Evolutionary conservation across 768 basidiomycete species (phyloP).

Genomic region (Lactifluus subvellereus): DNA sequence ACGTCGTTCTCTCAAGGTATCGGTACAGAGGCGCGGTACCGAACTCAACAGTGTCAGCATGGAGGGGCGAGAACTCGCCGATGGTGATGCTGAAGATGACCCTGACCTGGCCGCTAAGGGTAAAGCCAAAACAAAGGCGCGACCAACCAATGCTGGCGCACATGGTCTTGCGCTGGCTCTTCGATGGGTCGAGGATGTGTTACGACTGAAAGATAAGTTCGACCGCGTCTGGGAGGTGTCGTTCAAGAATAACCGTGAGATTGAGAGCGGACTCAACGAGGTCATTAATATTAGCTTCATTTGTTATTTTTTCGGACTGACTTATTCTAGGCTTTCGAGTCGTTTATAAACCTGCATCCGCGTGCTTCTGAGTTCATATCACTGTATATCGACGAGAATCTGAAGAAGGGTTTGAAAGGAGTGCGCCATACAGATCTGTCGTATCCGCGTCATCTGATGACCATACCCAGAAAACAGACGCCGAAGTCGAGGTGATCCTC

Average conservation of each 20-base stretch:
- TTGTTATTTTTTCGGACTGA: neutral
- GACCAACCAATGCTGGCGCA: constrained; percentile 34
- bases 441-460: constrained; percentile 6
- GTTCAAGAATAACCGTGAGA: constrained; percentile 64
- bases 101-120: constrained; percentile 36
- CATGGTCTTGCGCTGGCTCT: constrained; percentile 60
- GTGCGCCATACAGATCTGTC: constrained; percentile 42
- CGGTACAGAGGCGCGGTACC: constrained; percentile 66
- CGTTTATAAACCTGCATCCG: constrained; percentile 83
- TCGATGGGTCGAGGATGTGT: constrained; percentile 89
- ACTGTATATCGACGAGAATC: constrained; percentile 92
- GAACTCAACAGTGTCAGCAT: constrained; percentile 62
- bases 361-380: constrained; percentile 94
- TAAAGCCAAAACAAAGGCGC: constrained; percentile 49
- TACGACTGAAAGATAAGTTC: constrained; percentile 89
- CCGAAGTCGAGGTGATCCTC: constrained; percentile 80
- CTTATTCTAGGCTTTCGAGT: constrained; percentile 71
- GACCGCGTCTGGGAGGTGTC: constrained; percentile 67
- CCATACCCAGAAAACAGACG: constrained; percentile 79
- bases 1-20: constrained; percentile 62
- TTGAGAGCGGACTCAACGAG: constrained; percentile 82
- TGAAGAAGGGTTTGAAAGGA: constrained; percentile 91
- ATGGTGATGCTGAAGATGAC: constrained; percentile 33
- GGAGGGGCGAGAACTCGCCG: constrained; percentile 33
- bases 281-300: constrained; percentile 35